Conservation (phyloP, 345 rosid species). For the Hibiscus tridactylites region DNA sequence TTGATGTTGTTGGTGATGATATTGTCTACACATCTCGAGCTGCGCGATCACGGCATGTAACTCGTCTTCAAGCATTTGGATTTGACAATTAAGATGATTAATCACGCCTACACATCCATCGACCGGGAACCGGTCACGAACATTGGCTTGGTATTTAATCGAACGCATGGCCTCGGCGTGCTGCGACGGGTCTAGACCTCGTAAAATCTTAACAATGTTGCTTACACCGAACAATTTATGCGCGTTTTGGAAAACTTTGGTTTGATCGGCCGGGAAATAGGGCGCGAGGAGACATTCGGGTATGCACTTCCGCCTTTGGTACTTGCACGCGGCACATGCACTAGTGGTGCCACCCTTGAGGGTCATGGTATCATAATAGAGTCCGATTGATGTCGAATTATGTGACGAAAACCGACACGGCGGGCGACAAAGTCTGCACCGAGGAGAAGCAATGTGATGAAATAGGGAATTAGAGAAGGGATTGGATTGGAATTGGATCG, state of each 20-base stretch:
- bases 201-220: slow-evolving; percentile 53
- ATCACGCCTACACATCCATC: slow-evolving; percentile 65
- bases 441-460: slow-evolving; percentile 1
- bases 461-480: neutral
- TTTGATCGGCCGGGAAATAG: slow-evolving; percentile 77
- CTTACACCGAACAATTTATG: slow-evolving; percentile 73
- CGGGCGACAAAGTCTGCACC: neutral
- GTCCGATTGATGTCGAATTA: no score
- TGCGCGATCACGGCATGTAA: slow-evolving; percentile 48
- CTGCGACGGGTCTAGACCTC: slow-evolving; percentile 38
- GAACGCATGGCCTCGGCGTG: slow-evolving; percentile 72
- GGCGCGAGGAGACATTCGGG: slow-evolving; percentile 69
- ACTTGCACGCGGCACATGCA: slow-evolving; percentile 96
- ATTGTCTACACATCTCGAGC: slow-evolving; percentile 49
- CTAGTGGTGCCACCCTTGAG: slow-evolving; percentile 62
- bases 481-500: neutral
- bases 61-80: slow-evolving; percentile 52
- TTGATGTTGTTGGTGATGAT: slow-evolving; percentile 7
- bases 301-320: slow-evolving; percentile 68
- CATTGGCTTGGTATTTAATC: slow-evolving; percentile 58
- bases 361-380: slow-evolving; percentile 8
- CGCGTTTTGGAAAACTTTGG: slow-evolving; percentile 63
- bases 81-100: slow-evolving; percentile 35
- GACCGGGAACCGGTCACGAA: slow-evolving; percentile 70
- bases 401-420: neutral